phyloP scores from a whole-genome alignment of 331 rosid species.

The Malus hybrid region DNA sequence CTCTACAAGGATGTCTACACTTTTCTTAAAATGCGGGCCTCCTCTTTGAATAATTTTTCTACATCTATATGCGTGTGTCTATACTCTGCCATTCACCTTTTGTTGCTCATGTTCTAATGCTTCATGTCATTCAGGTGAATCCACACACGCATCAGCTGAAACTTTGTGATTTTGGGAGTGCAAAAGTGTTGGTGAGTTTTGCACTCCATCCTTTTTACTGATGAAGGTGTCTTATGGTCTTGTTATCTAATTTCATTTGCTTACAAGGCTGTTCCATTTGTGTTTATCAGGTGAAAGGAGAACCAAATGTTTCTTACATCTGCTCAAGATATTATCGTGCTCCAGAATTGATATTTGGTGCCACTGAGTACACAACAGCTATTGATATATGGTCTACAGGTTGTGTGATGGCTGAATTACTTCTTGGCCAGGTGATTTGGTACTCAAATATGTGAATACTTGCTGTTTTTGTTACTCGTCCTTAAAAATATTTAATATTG shows the following conservation, averaged over 20 bases:
- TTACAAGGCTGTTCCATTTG: conserved; percentile 14
- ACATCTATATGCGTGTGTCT: not conserved
- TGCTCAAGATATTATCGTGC: conserved; percentile 97
- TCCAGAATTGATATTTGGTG: conserved; percentile 90
- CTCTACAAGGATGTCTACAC: not conserved
- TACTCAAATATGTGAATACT: conserved; percentile 3
- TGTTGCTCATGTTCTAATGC: conserved; percentile 21
- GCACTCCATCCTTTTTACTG: conserved; percentile 12
- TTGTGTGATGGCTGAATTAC: conserved; percentile 92
- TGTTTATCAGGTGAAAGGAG: conserved; percentile 77
- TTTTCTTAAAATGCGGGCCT: not conserved
- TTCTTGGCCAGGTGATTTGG: conserved; percentile 89
- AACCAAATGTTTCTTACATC: conserved; percentile 88
- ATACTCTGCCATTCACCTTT: not conserved
- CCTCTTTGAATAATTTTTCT: not conserved
- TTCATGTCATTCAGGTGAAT: conserved; percentile 57
- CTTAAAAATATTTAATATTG: conserved; percentile 5
- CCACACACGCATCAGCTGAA: conserved; percentile 91
- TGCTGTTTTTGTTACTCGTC: not conserved
- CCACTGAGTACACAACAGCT: conserved; percentile 87
- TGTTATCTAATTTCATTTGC: not conserved
- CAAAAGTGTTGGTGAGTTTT: conserved; percentile 76
- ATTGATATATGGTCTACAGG: conserved; percentile 98
- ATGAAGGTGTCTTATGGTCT: not conserved
- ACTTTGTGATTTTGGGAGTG: conserved; percentile 93